phyloP scores from a whole-genome alignment of 2,329 filamentous ascomycete genomes.

The Botryotinia convoluta region DNA sequence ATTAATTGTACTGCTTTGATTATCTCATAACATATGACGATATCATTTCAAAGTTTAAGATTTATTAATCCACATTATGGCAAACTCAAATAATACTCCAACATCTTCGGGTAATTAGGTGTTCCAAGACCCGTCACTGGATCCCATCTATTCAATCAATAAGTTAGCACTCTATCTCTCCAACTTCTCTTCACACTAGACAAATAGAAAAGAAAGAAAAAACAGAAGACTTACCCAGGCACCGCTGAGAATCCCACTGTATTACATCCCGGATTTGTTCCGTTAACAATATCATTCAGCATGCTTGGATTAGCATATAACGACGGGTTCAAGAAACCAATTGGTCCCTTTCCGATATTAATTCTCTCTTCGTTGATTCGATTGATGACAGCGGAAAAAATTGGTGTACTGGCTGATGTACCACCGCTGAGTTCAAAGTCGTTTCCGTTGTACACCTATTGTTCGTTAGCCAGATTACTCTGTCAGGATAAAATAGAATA shows the following conservation, averaged over 20 bases:
- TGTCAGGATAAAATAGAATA: not conserved
- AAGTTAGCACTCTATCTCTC: not conserved
- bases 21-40: not conserved
- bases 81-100: constrained; percentile 29
- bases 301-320: constrained; percentile 46
- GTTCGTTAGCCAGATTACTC: not conserved
- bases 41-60: not conserved
- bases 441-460: constrained; percentile 24
- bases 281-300: constrained; percentile 38
- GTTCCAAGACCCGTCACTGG: constrained; percentile 36
- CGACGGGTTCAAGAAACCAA: constrained; percentile 53
- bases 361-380: constrained; percentile 51
- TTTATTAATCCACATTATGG: constrained; percentile 16
- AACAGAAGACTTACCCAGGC: constrained; percentile 24
- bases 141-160: constrained; percentile 34
- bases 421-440: constrained; percentile 41
- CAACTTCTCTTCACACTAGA: not conserved
- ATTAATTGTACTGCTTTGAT: not conserved
- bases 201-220: too few species aligned
- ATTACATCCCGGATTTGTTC: constrained; percentile 35
- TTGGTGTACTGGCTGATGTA: constrained; percentile 50
- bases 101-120: constrained; percentile 33
- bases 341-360: constrained; percentile 44
- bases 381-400: constrained; percentile 48
- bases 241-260: constrained; percentile 37